A percentile compares a stretch with the other conserved stretches of the same genome.
Conservation (phyloP, 2,329 filamentous ascomycete genomes). For the Cladosporium halotolerans region DNA sequence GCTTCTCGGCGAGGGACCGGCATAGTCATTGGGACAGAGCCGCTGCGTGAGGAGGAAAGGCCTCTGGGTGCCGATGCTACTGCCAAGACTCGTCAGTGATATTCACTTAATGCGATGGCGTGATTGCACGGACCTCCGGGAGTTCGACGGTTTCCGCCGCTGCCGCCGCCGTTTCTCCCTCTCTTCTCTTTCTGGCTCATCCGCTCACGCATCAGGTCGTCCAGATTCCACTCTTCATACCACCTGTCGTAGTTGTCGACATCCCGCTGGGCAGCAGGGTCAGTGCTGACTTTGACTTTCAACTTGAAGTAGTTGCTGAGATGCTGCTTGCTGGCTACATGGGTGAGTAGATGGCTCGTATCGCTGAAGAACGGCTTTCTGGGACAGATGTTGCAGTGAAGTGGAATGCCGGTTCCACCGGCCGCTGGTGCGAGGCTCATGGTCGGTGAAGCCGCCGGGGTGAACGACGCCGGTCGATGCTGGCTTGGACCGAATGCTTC, state of each 20-base stretch:
- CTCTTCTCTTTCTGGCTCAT: conserved; percentile 68
- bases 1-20: conserved; percentile 8
- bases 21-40: conserved; percentile 15
- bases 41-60: conserved; percentile 20
- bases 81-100: background rate
- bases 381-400: conserved; percentile 78
- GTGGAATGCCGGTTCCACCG: conserved; percentile 47
- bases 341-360: conserved; percentile 83
- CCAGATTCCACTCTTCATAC: conserved; percentile 67
- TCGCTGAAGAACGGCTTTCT: conserved; percentile 79
- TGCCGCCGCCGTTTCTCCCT: conserved; percentile 3
- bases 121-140: background rate
- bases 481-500: conserved; percentile 6
- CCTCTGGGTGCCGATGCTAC: background rate
- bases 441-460: conserved; percentile 12
- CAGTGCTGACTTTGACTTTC: conserved; percentile 61
- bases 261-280: conserved; percentile 50
- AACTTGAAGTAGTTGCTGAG: conserved; percentile 77
- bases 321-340: conserved; percentile 89
- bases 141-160: conserved; percentile 2
- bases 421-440: conserved; percentile 29
- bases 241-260: conserved; percentile 69
- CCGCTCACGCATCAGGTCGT: conserved; percentile 68
- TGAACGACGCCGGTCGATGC: conserved; percentile 8
- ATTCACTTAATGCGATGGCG: background rate